Conservation (phyloP, 371 early-diverging fungal genomes). For the Vairimorpha necatrix region DNA sequence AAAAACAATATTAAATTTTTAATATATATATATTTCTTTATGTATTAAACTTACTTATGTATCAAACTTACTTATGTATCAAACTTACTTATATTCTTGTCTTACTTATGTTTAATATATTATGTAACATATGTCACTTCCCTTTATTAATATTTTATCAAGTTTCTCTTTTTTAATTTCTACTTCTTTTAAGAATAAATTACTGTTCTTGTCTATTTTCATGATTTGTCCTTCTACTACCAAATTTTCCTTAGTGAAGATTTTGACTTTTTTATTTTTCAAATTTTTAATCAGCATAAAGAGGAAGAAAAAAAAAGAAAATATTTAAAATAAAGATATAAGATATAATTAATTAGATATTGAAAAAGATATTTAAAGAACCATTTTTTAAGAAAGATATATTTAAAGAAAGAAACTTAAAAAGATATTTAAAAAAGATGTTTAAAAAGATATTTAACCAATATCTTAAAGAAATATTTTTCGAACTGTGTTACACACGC, state of each 20-base stretch:
- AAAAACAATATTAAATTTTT: neutral
- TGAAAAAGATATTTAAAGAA: no score
- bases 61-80: neutral
- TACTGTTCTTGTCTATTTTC: neutral
- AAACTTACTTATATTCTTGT: neutral
- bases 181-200: neutral
- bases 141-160: neutral
- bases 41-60: neutral
- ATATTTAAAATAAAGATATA: neutral
- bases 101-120: neutral
- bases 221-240: neutral
- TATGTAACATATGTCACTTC: neutral
- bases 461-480: no score
- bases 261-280: neutral
- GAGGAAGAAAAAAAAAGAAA: neutral
- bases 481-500: no score
- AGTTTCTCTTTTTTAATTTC: neutral
- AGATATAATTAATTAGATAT: neutral
- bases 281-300: constrained; percentile 1
- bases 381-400: no score
- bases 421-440: no score
- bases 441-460: no score
- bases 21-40: neutral
- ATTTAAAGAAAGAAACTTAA: no score
- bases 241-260: neutral